Conservation (phyloP, 495 filamentous ascomycete species). For the Paragyromitra xinjiangensis region DNA sequence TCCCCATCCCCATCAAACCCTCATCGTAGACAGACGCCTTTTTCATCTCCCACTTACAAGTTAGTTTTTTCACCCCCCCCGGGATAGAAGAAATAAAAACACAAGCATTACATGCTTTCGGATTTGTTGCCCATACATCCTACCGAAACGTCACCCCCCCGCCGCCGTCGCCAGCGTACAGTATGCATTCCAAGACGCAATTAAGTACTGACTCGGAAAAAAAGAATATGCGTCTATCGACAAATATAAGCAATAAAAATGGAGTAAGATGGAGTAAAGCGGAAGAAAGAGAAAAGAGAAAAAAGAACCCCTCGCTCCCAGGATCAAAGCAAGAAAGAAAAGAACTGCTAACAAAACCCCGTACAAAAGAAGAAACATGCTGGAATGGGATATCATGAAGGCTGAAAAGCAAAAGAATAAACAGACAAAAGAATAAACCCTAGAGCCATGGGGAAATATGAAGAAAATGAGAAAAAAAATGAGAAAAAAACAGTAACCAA, state of each 20-base stretch:
- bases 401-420: neutral
- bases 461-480: constrained; percentile 7
- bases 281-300: constrained; percentile 20
- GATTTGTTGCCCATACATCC: constrained; percentile 3
- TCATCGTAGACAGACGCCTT: constrained; percentile 3
- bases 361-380: constrained; percentile 36
- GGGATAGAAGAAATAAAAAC: constrained; percentile 39
- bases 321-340: constrained; percentile 38
- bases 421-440: constrained; percentile 32
- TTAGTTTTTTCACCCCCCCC: neutral
- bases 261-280: constrained; percentile 7
- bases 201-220: constrained; percentile 27
- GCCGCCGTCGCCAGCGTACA: constrained; percentile 10
- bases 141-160: neutral
- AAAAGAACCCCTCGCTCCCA: constrained; percentile 16
- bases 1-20: constrained; percentile 52
- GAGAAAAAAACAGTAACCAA: constrained; percentile 38
- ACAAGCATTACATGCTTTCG: constrained; percentile 23
- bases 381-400: constrained; percentile 9
- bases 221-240: constrained; percentile 45
- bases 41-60: neutral
- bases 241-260: constrained; percentile 38
- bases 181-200: constrained; percentile 33
- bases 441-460: constrained; percentile 31
- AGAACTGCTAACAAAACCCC: constrained; percentile 39